These are phyloP conservation scores for Vaccinium myrtillus DNA, from an alignment of 148 eudicot genomes.

Conservation along the genomic window DNA sequence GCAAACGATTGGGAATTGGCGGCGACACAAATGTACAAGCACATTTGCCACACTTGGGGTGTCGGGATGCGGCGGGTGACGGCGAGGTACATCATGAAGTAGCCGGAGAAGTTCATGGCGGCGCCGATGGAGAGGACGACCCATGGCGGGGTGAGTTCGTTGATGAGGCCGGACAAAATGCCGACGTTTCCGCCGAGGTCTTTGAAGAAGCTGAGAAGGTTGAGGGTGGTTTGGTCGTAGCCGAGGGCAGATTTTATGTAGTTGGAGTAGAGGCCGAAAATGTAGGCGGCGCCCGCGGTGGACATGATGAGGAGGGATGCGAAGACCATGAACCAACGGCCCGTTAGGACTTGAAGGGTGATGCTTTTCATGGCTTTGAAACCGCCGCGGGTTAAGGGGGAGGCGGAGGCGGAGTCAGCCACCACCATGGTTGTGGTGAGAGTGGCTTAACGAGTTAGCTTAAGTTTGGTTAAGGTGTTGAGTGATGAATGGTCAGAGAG, in stretches of 20 bases:
- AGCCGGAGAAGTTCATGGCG: slow-evolving; percentile 47
- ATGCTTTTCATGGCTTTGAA: slow-evolving; percentile 2
- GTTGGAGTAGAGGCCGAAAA: slow-evolving; percentile 41
- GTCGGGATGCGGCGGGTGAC: slow-evolving; percentile 18
- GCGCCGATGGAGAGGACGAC: slow-evolving; percentile 43
- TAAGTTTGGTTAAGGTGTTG: neutral
- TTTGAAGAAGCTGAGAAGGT: slow-evolving; percentile 42
- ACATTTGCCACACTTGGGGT: slow-evolving; percentile 46
- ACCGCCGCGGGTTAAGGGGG: too few relatives aligned
- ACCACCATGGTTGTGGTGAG: slow-evolving; percentile 6
- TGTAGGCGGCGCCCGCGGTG: slow-evolving; percentile 41
- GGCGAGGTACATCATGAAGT: slow-evolving; percentile 49
- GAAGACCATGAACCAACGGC: slow-evolving; percentile 45
- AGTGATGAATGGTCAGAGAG: neutral
- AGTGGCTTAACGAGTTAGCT: too few relatives aligned
- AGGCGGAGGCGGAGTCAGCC: neutral
- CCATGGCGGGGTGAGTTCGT: slow-evolving; percentile 43
- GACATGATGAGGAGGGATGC: slow-evolving; percentile 43
- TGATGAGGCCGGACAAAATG: slow-evolving; percentile 42
- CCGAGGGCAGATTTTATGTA: slow-evolving; percentile 43
- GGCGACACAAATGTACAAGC: slow-evolving; percentile 36
- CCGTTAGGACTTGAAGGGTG: slow-evolving; percentile 13
- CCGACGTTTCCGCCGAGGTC: slow-evolving; percentile 51
- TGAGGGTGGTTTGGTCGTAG: slow-evolving; percentile 49
- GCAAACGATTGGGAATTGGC: slow-evolving; percentile 47